Evolutionary conservation across 2,329 filamentous ascomycete species (phyloP), one percentile per base, ranked within the genome.

Genomic region (Laburnicola sp.): DNA sequence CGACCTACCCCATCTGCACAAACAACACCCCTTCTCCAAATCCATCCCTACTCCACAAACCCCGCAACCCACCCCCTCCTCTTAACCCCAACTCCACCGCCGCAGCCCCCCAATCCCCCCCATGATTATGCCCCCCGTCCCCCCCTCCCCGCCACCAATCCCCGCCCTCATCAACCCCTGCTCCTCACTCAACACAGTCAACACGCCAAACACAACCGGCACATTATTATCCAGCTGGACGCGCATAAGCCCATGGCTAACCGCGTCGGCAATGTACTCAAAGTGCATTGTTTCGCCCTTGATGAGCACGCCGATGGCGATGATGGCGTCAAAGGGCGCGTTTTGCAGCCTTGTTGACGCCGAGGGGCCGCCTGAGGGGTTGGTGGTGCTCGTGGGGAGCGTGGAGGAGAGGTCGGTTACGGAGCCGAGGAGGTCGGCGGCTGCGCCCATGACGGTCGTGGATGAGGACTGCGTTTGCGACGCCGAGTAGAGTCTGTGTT

Each of bases 261-360:
- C 91, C 35, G 90, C 85, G 59, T 97, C 94, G 36, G 92, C 83
- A 65, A 99, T 99, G 78, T 99, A 97, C 77, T 99, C 94, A 69
- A 99, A 99, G 77, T 99, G 94, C 91, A 97, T 97, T 5, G 94
- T 97, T 76, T 96, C 89, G 72, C 94, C 94, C 80, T 99, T 99
- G 78, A 99, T 97, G 54, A 99, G 84, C 50, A 96, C 92, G 49
- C 94, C 94, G 62, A 99, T 89, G 46, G 94, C 91, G 60, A 99
- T 92, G 58, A 99, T 86, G 56, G 94, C 94, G 70, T 97, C 93
- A 66, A 97, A 97, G 21, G 91, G 84, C 43, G 49, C n/a, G n/a
- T n/a, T 79, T 76, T 51, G 82, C 76, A 55, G 78, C 65, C 32
- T 62, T 50, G 59, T 62, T 10, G 60, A 60, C 10, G 56, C 56